Base-by-base conservation (phyloP, 73 alveolate genomes). In the Urostyla sp. region DNA sequence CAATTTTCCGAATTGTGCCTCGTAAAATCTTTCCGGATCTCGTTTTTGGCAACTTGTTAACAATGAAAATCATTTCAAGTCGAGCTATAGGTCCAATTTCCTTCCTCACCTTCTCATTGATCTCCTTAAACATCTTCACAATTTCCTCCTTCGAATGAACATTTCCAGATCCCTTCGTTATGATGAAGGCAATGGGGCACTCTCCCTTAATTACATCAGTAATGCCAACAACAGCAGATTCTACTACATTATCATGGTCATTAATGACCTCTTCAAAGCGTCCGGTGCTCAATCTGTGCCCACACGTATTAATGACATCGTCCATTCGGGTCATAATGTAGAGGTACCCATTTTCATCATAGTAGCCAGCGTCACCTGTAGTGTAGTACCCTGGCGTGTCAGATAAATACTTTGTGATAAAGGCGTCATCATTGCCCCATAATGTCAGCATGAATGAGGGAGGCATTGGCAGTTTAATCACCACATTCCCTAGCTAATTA, bases 391-490 rank as follows among this genome's bases (percentile, higher is more conserved):
- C 97, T 20, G 98, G 97, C 72, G 96, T 76, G 55, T 92, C 98
- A 1, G 97, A 72, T 61, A 98, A 72, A 88, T 98, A 98, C 78
- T 95, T 95, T 67, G 92, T 76, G n/a, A 88, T 87, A 69, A 95
- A 97, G 0, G 98, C 98, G 57, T 96, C 95, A 53, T 98, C 99
- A 75, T 95, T 96, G 44, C 94, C 92, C 95, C 95, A 98, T 15
- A 98, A 91, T 24, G 99, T 92, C 48, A 89, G 87, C 98, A 98
- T 95, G 80, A 97, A 95, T 1, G 99, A 97, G 7, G 99, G 99
- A 35, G 99, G 99, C 94, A 96, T 75, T 31, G 99, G 99, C 53
- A 97, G 91, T 85, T 91, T 88, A 37, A 94, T 90, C 43, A 94
- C 90, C 18, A 97, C 94, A 75, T 88, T 88, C 26, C 99, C 99